Evolutionary conservation across 2,329 filamentous ascomycete species (phyloP).

Genomic region (Aspergillus felis): DNA sequence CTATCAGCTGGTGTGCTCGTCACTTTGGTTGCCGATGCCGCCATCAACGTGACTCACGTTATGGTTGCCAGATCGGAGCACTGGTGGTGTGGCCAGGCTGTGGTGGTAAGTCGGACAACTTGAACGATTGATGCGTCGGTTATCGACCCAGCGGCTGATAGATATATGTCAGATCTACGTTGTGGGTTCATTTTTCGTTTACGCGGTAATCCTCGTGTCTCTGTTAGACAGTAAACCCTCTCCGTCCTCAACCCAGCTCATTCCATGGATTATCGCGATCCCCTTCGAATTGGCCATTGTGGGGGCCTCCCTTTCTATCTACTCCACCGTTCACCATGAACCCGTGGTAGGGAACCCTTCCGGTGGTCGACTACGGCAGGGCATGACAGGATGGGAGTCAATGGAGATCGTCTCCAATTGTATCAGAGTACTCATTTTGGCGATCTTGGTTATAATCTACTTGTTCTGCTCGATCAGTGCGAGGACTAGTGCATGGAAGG

Average conservation of each 20-base stretch:
- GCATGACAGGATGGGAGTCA: constrained; percentile 42
- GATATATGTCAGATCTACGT: constrained; percentile 66
- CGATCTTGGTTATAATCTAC: constrained; percentile 60
- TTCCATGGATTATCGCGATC: constrained; percentile 73
- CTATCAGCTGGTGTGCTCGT: constrained; percentile 66
- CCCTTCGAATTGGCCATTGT: constrained; percentile 70
- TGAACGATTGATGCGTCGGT: not conserved
- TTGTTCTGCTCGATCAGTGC: constrained; percentile 45
- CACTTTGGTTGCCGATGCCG: constrained; percentile 72
- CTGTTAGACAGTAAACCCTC: constrained; percentile 78
- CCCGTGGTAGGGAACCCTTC: constrained; percentile 49
- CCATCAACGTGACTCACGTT: constrained; percentile 70
- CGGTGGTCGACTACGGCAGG: constrained; percentile 39
- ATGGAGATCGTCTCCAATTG: constrained; percentile 54
- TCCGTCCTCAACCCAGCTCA: constrained; percentile 73
- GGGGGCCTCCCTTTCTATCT: constrained; percentile 63
- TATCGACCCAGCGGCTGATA: constrained; percentile 2
- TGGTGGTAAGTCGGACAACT: constrained; percentile 57
- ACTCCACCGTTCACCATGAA: constrained; percentile 64
- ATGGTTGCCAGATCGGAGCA: constrained; percentile 60
- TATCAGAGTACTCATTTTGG: constrained; percentile 64
- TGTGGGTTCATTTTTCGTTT: constrained; percentile 79
- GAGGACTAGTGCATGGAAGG: constrained; percentile 36
- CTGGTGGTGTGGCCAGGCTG: constrained; percentile 80
- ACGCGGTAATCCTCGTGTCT: constrained; percentile 79